A percentile compares a stretch with the other conserved stretches of the same genome.
phyloP scores from a whole-genome alignment of 495 filamentous ascomycete genomes.

The Staphylotrichum longicolle region DNA sequence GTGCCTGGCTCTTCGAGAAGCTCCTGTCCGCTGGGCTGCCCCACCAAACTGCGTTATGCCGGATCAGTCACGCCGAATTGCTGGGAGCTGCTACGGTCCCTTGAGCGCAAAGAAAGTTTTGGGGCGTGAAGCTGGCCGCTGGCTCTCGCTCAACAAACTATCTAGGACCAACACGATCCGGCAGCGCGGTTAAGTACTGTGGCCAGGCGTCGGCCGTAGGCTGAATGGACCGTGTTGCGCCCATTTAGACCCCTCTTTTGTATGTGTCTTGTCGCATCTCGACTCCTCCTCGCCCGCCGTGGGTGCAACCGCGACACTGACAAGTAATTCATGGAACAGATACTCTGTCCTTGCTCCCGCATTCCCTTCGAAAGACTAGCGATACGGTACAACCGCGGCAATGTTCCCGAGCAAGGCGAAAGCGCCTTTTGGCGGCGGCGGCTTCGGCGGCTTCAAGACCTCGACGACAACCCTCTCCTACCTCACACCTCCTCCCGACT shows the following conservation, averaged over 20 bases:
- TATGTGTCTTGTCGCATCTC: too few relatives aligned
- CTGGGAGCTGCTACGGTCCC: not conserved
- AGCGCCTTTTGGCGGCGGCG: not conserved
- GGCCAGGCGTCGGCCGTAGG: too few relatives aligned
- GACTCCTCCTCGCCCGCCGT: too few relatives aligned
- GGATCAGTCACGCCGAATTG: slow-evolving; percentile 17
- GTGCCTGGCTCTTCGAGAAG: too few relatives aligned
- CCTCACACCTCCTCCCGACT: slow-evolving; percentile 78
- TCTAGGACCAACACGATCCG: not conserved
- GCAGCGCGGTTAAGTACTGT: too few relatives aligned
- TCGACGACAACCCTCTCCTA: slow-evolving; percentile 66
- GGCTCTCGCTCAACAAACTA: not conserved
- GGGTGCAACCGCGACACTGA: too few relatives aligned
- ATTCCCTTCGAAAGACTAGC: not conserved
- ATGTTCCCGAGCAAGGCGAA: slow-evolving; percentile 11
- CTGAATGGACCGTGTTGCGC: too few relatives aligned
- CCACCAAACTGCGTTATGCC: slow-evolving; percentile 7
- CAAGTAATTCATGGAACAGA: too few relatives aligned
- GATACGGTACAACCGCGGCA: not conserved
- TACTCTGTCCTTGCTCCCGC: too few relatives aligned
- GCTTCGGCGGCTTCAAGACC: slow-evolving; percentile 41
- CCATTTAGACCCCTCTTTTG: too few relatives aligned
- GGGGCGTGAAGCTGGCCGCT: not conserved
- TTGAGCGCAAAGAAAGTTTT: too few relatives aligned
- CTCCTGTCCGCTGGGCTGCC: not conserved